These are phyloP conservation scores for Aspergillus melleus DNA, from an alignment of 2,329 filamentous ascomycete species.

Conservation along the genomic window DNA sequence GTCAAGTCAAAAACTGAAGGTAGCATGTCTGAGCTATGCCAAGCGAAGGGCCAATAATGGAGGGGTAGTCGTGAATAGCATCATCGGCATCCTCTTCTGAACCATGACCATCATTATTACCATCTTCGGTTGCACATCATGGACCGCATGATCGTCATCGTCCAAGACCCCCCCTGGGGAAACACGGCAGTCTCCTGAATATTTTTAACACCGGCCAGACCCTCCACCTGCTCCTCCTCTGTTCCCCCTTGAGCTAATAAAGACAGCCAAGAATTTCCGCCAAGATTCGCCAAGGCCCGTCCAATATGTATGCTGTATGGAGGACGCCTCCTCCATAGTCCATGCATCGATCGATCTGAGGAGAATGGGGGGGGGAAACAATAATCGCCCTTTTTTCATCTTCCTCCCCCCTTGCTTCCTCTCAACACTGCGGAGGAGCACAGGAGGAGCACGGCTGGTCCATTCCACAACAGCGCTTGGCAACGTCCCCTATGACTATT, in stretches of 20 bases:
- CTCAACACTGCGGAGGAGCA: background rate
- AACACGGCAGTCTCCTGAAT: background rate
- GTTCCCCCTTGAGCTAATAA: background rate
- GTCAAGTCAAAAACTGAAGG: background rate
- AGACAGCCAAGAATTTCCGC: conserved; percentile 20
- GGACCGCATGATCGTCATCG: conserved; percentile 4
- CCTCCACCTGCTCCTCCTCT: background rate
- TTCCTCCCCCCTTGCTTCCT: conserved; percentile 18
- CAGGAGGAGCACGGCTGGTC: background rate
- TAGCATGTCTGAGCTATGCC: background rate
- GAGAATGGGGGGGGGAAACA: background rate
- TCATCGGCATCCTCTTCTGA: background rate
- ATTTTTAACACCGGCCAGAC: background rate
- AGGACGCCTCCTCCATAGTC: conserved; percentile 6
- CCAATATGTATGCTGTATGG: conserved; percentile 10
- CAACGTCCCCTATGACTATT: conserved; percentile 14
- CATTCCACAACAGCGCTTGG: conserved; percentile 27
- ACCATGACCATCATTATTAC: too few species aligned
- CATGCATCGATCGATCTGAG: background rate
- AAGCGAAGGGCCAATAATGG: background rate
- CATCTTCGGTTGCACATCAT: background rate
- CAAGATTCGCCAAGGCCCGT: conserved; percentile 22
- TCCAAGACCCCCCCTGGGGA: background rate
- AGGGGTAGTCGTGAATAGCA: background rate
- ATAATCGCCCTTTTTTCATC: conserved; percentile 1